A percentile compares a stretch with the other conserved stretches of the same genome.
Conservation (phyloP, 2,329 filamentous ascomycete species). For the Ceratocystis lukuohia region DNA sequence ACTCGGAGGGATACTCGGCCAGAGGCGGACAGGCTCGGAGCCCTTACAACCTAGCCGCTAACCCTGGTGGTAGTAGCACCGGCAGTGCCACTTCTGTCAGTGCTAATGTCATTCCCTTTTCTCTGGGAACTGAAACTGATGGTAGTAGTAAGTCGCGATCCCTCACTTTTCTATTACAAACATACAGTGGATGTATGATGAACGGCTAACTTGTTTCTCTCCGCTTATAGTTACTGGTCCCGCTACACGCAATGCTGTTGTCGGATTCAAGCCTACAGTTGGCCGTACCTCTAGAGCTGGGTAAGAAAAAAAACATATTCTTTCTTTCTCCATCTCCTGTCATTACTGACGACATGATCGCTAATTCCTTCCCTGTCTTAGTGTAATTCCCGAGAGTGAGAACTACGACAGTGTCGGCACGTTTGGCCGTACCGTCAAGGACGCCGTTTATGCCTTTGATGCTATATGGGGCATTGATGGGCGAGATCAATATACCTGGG, state of each 20-base stretch:
- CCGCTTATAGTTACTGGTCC: conserved; percentile 49
- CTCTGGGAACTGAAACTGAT: conserved; percentile 63
- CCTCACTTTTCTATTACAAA: not conserved
- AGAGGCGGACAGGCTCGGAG: conserved; percentile 51
- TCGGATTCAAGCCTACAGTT: conserved; percentile 65
- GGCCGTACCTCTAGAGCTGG: conserved; percentile 52
- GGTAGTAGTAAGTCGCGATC: conserved; percentile 36
- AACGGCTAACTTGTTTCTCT: too few relatives aligned
- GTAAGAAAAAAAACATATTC: conserved; percentile 1
- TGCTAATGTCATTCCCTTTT: conserved; percentile 48
- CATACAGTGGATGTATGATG: not conserved
- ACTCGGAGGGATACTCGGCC: conserved; percentile 53
- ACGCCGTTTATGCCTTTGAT: conserved; percentile 53
- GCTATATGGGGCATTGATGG: conserved; percentile 52
- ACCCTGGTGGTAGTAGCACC: conserved; percentile 55
- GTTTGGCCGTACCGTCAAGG: conserved; percentile 54
- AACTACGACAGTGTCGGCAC: conserved; percentile 57
- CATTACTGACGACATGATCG: not conserved
- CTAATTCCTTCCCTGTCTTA: not conserved
- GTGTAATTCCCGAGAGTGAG: conserved; percentile 50
- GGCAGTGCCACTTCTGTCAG: conserved; percentile 53
- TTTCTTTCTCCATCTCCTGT: not conserved
- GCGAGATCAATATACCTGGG: conserved; percentile 52
- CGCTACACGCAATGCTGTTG: conserved; percentile 52
- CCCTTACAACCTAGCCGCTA: conserved; percentile 55